These are phyloP conservation scores for Apiospora koreana DNA, from an alignment of 2,329 filamentous ascomycete species.

Conservation along the genomic window DNA sequence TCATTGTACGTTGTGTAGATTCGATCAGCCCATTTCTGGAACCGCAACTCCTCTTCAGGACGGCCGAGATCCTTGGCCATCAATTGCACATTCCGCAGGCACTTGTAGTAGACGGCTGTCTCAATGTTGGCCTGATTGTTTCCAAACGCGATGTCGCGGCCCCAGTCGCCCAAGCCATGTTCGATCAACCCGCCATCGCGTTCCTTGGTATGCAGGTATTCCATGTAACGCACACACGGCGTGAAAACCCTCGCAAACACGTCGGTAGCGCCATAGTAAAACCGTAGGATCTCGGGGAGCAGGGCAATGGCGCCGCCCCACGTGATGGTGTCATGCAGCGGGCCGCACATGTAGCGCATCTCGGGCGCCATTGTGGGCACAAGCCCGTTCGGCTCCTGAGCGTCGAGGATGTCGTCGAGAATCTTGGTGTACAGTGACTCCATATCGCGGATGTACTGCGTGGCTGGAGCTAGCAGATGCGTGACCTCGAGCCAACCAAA, in stretches of 20 bases:
- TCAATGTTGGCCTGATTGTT: constrained; percentile 47
- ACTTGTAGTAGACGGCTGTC: constrained; percentile 44
- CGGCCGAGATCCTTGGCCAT: constrained; percentile 36
- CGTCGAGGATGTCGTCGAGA: constrained; percentile 46
- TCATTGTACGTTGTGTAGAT: not conserved
- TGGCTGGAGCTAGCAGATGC: constrained; percentile 44
- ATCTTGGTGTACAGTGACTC: constrained; percentile 48
- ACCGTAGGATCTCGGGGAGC: constrained; percentile 37
- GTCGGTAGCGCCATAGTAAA: constrained; percentile 40
- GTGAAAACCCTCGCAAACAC: constrained; percentile 38
- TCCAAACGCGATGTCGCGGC: constrained; percentile 42
- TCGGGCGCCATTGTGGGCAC: constrained; percentile 49
- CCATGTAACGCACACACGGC: constrained; percentile 41
- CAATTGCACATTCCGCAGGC: constrained; percentile 35
- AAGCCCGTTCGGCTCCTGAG: constrained; percentile 44
- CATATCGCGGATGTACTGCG: constrained; percentile 48
- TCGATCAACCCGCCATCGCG: constrained; percentile 41
- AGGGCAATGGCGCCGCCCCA: constrained; percentile 42
- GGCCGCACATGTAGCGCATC: constrained; percentile 49
- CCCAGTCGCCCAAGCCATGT: constrained; percentile 46
- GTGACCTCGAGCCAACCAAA: constrained; percentile 51
- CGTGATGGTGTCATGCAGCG: constrained; percentile 47
- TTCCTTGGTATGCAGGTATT: constrained; percentile 41
- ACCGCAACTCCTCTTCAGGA: not conserved
- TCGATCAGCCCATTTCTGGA: not conserved